Evolutionary conservation across 2,329 filamentous ascomycete species (phyloP).

Genomic region (Phialophora macrospora): DNA sequence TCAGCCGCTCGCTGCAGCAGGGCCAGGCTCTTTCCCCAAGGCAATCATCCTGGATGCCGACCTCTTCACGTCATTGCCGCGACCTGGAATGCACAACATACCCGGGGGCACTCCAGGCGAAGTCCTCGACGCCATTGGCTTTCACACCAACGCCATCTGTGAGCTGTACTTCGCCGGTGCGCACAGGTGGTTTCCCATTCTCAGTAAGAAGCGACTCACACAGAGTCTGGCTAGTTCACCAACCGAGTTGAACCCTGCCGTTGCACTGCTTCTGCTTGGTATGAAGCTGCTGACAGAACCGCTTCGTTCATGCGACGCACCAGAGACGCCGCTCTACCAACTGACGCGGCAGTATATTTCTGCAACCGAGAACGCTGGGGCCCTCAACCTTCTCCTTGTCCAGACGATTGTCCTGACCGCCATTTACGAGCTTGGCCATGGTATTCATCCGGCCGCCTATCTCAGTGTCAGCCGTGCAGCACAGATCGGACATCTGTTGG

Average conservation of each 20-base stretch:
- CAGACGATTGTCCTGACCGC: constrained; percentile 42
- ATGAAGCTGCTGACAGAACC: constrained; percentile 37
- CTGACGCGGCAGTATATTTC: neutral
- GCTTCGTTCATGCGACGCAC: constrained; percentile 21
- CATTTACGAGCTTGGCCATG: constrained; percentile 46
- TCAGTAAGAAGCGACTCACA: constrained; percentile 23
- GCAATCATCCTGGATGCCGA: constrained; percentile 4
- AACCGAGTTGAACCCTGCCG: constrained; percentile 31
- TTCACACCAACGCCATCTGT: neutral
- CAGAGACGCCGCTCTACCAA: constrained; percentile 22
- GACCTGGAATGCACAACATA: neutral
- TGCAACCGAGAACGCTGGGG: constrained; percentile 18
- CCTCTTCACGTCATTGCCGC: neutral
- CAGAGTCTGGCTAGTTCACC: constrained; percentile 24
- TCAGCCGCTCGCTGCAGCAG: neutral
- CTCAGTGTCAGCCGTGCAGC: constrained; percentile 41
- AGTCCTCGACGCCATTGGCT: neutral
- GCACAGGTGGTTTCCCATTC: constrained; percentile 34
- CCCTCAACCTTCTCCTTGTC: constrained; percentile 38
- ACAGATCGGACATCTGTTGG: constrained; percentile 39
- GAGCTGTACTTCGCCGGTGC: constrained; percentile 26
- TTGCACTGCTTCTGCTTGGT: constrained; percentile 38
- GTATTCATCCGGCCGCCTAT: constrained; percentile 45
- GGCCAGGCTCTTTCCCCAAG: neutral
- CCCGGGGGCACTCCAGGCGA: neutral